phyloP scores from a whole-genome alignment of 768 basidiomycete genomes.

The Aureoboletus auriporus region DNA sequence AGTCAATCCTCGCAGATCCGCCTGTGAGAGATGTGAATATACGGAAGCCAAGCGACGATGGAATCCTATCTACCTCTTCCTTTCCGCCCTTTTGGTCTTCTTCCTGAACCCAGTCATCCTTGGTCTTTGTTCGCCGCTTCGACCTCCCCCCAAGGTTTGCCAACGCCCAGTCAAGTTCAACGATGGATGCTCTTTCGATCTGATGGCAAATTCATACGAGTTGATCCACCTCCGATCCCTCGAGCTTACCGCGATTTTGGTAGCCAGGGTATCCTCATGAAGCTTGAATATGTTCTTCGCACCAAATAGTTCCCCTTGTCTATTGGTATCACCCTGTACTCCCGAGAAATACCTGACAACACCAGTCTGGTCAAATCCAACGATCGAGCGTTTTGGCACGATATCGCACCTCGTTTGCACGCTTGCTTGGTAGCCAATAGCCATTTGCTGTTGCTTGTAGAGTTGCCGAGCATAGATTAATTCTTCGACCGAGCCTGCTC shows the following conservation, averaged over 20 bases:
- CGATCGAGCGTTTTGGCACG: not conserved
- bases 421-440: slow-evolving; percentile 82
- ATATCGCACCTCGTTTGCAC: slow-evolving; percentile 67
- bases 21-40: slow-evolving; percentile 29
- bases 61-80: slow-evolving; percentile 20
- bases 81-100: slow-evolving; percentile 43
- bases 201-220: slow-evolving; percentile 23
- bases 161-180: slow-evolving; percentile 79
- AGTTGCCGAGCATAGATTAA: slow-evolving; percentile 86
- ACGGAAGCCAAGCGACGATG: not conserved
- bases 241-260: slow-evolving; percentile 62
- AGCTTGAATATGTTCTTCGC: slow-evolving; percentile 81
- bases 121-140: slow-evolving; percentile 27
- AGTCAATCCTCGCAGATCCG: slow-evolving; percentile 56
- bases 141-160: slow-evolving; percentile 53
- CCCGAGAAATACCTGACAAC: slow-evolving; percentile 68
- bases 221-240: not conserved
- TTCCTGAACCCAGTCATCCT: slow-evolving; percentile 42
- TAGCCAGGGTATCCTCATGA: slow-evolving; percentile 64
- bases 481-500: slow-evolving; percentile 85
- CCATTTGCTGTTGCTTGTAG: slow-evolving; percentile 93
- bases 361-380: not conserved
- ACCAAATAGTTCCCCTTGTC: slow-evolving; percentile 83
- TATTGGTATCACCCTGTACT: slow-evolving; percentile 70
- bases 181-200: slow-evolving; percentile 76